Percentiles rank a stretch among this genome's conserved stretches.
These are phyloP conservation scores for Aspergillus cristatus DNA, from an alignment of 495 filamentous ascomycete species.

Conservation along the genomic window DNA sequence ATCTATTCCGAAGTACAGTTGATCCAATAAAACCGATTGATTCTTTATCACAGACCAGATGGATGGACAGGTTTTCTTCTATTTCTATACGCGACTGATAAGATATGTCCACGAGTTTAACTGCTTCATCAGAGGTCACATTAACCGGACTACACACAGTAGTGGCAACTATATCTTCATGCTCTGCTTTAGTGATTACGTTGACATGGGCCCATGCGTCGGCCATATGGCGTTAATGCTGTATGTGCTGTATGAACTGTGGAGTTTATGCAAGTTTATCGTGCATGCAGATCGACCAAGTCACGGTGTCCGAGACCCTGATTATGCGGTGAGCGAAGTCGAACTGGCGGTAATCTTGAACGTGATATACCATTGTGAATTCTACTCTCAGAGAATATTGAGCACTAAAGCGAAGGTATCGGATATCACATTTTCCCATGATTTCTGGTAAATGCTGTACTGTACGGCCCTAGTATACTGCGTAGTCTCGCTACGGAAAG, in stretches of 20 bases:
- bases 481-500: too few species aligned
- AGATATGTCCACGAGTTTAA: conserved; percentile 56
- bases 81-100: conserved; percentile 64
- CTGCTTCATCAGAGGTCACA: conserved; percentile 82
- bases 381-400: too few species aligned
- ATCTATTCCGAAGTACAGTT: conserved; percentile 79
- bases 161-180: conserved; percentile 62
- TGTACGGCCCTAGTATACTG: too few species aligned
- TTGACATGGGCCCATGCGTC: conserved; percentile 79
- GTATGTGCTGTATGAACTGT: too few species aligned
- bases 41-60: too few species aligned
- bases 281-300: conserved; percentile 80
- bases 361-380: too few species aligned
- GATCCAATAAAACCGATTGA: conserved; percentile 76
- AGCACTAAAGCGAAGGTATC: too few species aligned
- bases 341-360: too few species aligned
- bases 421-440: too few species aligned
- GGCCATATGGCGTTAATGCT: too few species aligned
- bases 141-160: conserved; percentile 86
- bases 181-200: conserved; percentile 73
- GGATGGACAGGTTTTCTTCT: too few species aligned
- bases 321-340: conserved; percentile 43
- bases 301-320: conserved; percentile 74
- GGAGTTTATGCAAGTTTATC: conserved; percentile 73
- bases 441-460: too few species aligned